phyloP scores from a whole-genome alignment of 805 yeast genomes.

The Starmerella scarabaei region DNA sequence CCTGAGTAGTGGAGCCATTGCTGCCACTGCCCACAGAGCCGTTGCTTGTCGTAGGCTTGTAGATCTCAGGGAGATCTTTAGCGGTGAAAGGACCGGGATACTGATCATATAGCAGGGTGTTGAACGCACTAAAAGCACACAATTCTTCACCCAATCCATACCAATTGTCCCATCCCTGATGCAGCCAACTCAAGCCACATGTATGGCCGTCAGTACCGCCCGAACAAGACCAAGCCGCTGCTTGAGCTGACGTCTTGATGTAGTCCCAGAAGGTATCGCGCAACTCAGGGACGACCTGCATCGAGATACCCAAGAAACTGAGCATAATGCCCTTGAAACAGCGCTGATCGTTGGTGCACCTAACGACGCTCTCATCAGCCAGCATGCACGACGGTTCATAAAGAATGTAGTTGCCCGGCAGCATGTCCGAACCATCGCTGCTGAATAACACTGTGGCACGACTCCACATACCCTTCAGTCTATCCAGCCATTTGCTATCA shows the following conservation, averaged over 20 bases:
- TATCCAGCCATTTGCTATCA: constrained; percentile 50
- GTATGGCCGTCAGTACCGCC: constrained; percentile 85
- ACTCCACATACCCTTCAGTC: constrained; percentile 48
- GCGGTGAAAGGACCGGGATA: constrained; percentile 22
- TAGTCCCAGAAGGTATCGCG: constrained; percentile 34
- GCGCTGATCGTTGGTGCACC: constrained; percentile 78
- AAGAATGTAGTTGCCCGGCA: constrained; percentile 36
- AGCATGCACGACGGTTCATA: constrained; percentile 79
- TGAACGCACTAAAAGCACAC: constrained; percentile 59
- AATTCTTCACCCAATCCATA: constrained; percentile 89
- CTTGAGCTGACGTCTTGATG: constrained; percentile 42
- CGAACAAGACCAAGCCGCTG: constrained; percentile 69
- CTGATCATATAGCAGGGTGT: constrained; percentile 15
- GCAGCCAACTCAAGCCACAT: constrained; percentile 74
- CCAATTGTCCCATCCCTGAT: constrained; percentile 50
- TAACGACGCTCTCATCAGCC: constrained; percentile 21
- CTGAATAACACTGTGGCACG: constrained; percentile 37
- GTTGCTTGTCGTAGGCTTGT: constrained; percentile 4
- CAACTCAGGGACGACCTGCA: constrained; percentile 49
- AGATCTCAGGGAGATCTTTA: constrained; percentile 18
- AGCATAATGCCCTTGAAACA: constrained; percentile 80
- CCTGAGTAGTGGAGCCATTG: constrained; percentile 7
- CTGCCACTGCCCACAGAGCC: constrained; percentile 2
- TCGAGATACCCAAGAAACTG: constrained; percentile 61
- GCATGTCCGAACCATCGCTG: constrained; percentile 18